Base-by-base conservation (phyloP, 2,329 filamentous ascomycete species). In the Cercospora janseana region DNA sequence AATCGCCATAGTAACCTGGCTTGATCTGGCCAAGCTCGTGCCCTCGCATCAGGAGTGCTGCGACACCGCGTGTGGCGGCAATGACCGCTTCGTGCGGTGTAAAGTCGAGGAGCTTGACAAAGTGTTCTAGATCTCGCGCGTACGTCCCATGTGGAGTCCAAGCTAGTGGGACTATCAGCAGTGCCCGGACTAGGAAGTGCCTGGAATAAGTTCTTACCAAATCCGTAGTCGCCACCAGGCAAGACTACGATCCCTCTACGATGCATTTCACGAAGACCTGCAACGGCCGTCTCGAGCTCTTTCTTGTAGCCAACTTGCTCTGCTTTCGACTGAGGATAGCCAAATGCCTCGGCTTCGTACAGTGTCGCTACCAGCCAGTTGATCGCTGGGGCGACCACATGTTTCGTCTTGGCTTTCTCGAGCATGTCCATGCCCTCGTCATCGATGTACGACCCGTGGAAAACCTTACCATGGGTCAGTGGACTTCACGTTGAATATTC, bases 131-230 rank as follows among this genome's bases (percentile, higher is more conserved):
- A 46, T 77, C 75, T 1, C 69, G 66, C 0, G 74, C 72, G 55
- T 77, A 76, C 0, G 73, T 57, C 6, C 74, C 74, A 34, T 77
- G 73, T 0, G 73, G 74, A 0, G 70, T 72, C 74, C 73, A 76
- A 1, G 73, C 43, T 34, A n/a, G 4, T 3, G 13, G 7, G 4
- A 6, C n/a, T n/a, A n/a, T n/a, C n/a, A n/a, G n/a, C n/a, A n/a
- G n/a, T n/a, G n/a, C n/a, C n/a, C n/a, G n/a, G n/a, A n/a, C n/a
- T n/a, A 2, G 27, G 27, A 44, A 44, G 16, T 20, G n/a, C 12
- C 16, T 15, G 15, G n/a, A 37, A 16, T 31, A 13, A n/a, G 5
- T 7, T n/a, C 44, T 44, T 32, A 44, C 41, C 70, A 46, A 76
- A 76, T 3, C 73, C 72, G 38, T 75, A 77, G 52, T 76, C 72